phyloP scores from a whole-genome alignment of 2,329 filamentous ascomycete species.

The Lithohypha guttulata region DNA sequence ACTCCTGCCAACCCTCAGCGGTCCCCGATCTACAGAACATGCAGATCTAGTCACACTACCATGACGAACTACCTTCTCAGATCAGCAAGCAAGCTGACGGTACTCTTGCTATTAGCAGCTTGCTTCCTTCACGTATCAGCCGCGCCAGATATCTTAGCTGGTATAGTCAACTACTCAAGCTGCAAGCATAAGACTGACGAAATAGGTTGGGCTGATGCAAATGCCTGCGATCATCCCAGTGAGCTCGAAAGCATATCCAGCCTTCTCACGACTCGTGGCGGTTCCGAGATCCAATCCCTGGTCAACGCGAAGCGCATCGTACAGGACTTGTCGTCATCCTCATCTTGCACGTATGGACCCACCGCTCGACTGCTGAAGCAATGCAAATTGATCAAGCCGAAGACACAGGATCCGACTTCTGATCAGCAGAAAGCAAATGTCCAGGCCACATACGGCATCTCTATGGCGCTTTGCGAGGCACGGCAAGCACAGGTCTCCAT shows the following conservation, averaged over 20 bases:
- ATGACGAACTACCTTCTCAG: no score
- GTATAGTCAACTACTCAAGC: not conserved
- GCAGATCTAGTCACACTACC: no score
- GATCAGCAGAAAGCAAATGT: constrained; percentile 3
- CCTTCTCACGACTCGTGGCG: not conserved
- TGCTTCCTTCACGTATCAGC: no score
- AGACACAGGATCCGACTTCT: not conserved
- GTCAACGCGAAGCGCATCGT: constrained; percentile 8
- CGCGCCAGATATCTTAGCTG: no score
- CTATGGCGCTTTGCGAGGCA: constrained; percentile 8
- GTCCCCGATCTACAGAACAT: no score
- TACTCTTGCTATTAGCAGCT: not conserved
- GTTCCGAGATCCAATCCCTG: not conserved
- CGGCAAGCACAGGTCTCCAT: constrained; percentile 4
- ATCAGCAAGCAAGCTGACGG: not conserved
- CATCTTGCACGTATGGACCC: constrained; percentile 1
- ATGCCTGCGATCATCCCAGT: not conserved
- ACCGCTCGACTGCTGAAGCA: constrained; percentile 6
- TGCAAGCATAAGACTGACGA: constrained; percentile 2
- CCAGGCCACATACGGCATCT: constrained; percentile 5
- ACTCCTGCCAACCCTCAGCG: no score
- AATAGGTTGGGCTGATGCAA: not conserved
- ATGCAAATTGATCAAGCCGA: constrained; percentile 8
- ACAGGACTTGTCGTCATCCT: constrained; percentile 4
- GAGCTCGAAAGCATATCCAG: constrained; percentile 1